phyloP scores from a whole-genome alignment of 768 basidiomycete species.

The Thelephora ganbajun region DNA sequence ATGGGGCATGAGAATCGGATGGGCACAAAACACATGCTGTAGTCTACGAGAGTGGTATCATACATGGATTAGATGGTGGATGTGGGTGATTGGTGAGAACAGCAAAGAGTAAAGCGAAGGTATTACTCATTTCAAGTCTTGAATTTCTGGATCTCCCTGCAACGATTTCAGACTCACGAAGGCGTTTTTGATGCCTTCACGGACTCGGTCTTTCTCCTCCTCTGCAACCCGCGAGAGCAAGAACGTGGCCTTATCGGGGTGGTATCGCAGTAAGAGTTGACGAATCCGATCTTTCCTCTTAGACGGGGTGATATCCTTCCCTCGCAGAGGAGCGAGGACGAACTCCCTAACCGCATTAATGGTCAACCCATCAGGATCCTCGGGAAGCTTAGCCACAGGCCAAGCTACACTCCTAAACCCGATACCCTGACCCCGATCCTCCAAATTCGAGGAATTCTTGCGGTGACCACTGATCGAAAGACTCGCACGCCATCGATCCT shows the following conservation, averaged over 20 bases:
- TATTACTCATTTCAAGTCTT: no score
- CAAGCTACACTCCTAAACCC: constrained; percentile 50
- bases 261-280: constrained; percentile 49
- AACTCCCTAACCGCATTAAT: constrained; percentile 31
- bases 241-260: constrained; percentile 46
- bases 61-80: no score
- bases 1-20: no score
- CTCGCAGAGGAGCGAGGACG: constrained; percentile 29
- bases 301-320: constrained; percentile 26
- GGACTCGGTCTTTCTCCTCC: constrained; percentile 30
- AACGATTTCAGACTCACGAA: constrained; percentile 20
- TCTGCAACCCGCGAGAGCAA: constrained; percentile 29
- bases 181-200: constrained; percentile 32
- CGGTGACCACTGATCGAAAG: constrained; percentile 13
- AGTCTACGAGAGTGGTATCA: no score
- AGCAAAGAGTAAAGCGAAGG: no score
- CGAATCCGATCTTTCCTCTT: constrained; percentile 38
- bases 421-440: neutral
- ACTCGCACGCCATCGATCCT: constrained; percentile 33
- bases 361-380: constrained; percentile 21
- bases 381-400: constrained; percentile 27
- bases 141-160: constrained; percentile 11
- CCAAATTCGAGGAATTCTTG: no score
- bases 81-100: no score
- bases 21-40: no score